Evolutionary conservation across 2,329 filamentous ascomycete species (phyloP).

Genomic region (Plenodomus tracheiphilus): DNA sequence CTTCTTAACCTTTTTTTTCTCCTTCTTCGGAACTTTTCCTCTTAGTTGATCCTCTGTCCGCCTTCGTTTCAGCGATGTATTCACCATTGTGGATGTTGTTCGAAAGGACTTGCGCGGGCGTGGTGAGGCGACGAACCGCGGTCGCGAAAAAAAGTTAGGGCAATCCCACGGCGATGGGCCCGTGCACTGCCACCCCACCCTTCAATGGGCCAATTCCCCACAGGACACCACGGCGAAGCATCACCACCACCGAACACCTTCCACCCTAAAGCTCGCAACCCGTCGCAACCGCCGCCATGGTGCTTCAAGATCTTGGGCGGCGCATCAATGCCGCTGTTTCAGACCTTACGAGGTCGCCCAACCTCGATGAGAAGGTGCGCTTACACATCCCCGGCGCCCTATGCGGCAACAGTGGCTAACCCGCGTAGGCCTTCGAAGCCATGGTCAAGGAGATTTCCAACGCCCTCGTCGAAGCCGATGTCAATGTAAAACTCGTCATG

Average conservation of each 20-base stretch:
- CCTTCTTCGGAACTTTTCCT: conserved; percentile 55
- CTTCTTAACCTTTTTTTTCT: conserved; percentile 64
- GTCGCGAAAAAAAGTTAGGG: conserved; percentile 28
- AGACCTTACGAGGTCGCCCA: conserved; percentile 87
- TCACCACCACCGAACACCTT: conserved; percentile 12
- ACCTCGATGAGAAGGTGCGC: conserved; percentile 89
- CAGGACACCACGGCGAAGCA: conserved; percentile 21
- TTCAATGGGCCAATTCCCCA: conserved; percentile 18
- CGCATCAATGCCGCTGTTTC: conserved; percentile 97
- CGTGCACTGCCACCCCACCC: not conserved
- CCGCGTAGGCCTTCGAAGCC: conserved; percentile 79
- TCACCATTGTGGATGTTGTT: conserved; percentile 37
- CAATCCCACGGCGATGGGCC: no score
- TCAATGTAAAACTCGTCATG: conserved; percentile 92
- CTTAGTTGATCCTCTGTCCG: conserved; percentile 63
- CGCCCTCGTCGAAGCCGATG: conserved; percentile 93
- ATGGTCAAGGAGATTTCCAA: conserved; percentile 99
- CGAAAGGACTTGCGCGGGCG: conserved; percentile 3
- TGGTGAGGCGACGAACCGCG: conserved; percentile 1
- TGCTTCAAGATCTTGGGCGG: conserved; percentile 97
- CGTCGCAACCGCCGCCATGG: conserved; percentile 64
- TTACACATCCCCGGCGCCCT: not conserved
- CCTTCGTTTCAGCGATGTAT: conserved; percentile 56
- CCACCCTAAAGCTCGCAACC: conserved; percentile 5
- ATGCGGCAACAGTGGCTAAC: conserved; percentile 41